Conservation (phyloP, 177 flowering plant genomes). For the Vitis hybrid region DNA sequence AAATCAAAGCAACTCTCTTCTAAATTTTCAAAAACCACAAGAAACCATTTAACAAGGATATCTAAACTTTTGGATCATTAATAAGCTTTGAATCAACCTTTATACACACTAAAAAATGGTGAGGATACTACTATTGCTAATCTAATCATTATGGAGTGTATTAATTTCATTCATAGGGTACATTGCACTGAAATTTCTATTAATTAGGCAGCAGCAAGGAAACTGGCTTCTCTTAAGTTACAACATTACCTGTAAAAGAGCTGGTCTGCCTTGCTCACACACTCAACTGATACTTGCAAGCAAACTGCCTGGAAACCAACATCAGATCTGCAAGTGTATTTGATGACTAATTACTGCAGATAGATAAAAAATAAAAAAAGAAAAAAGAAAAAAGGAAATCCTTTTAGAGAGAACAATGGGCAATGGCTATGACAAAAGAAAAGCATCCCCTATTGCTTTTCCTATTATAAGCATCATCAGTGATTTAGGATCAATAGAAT, state of each 20-base stretch:
- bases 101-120: too few species aligned
- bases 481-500: too few species aligned
- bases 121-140: too few species aligned
- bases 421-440: too few species aligned
- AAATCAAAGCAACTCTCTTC: too few species aligned
- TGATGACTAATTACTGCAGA: neutral
- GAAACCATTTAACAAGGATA: too few species aligned
- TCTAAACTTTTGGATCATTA: neutral
- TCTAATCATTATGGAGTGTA: too few species aligned
- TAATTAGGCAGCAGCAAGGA: neutral
- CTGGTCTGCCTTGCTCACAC: slow-evolving; percentile 97
- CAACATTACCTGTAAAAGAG: slow-evolving; percentile 69
- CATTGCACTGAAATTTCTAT: neutral
- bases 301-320: slow-evolving; percentile 87
- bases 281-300: slow-evolving; percentile 89
- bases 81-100: too few species aligned
- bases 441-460: too few species aligned
- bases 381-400: too few species aligned
- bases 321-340: slow-evolving; percentile 62
- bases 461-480: too few species aligned
- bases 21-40: neutral
- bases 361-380: too few species aligned
- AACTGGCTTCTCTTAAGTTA: neutral
- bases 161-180: neutral
- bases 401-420: neutral